Evolutionary conservation across 495 filamentous ascomycete genomes (phyloP).

Genomic region (Neurospora hispaniola): DNA sequence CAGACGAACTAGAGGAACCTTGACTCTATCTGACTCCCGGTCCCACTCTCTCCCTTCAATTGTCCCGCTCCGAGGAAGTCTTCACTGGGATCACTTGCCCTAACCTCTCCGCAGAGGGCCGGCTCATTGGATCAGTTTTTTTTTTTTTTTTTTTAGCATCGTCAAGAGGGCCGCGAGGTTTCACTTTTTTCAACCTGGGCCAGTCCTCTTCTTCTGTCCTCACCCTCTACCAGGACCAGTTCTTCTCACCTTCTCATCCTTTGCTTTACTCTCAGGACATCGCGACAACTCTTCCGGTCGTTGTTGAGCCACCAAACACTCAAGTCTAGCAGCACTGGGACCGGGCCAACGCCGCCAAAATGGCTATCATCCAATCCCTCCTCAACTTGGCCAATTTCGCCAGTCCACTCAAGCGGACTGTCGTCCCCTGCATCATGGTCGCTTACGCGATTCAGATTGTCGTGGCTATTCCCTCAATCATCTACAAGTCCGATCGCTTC

Average conservation of each 20-base stretch:
- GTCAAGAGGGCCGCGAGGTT: background rate
- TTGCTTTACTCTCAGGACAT: too few relatives aligned
- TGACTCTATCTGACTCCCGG: background rate
- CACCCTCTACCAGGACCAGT: too few relatives aligned
- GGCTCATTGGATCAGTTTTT: background rate
- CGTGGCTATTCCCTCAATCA: slow-evolving; percentile 48
- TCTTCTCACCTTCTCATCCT: too few relatives aligned
- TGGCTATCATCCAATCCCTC: slow-evolving; percentile 39
- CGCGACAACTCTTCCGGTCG: background rate
- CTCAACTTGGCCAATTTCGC: slow-evolving; percentile 47
- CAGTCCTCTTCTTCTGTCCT: too few relatives aligned
- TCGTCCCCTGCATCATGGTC: slow-evolving; percentile 46
- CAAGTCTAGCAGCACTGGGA: background rate
- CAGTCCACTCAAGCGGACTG: slow-evolving; percentile 47
- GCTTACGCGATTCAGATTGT: slow-evolving; percentile 45
- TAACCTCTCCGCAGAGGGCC: too few relatives aligned
- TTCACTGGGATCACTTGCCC: too few relatives aligned
- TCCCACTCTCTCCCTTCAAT: background rate
- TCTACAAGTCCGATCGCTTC: slow-evolving; percentile 47
- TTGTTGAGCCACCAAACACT: background rate
- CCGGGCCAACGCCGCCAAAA: slow-evolving; percentile 9
- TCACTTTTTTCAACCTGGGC: background rate
- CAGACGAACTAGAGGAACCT: background rate
- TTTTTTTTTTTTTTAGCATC: background rate
- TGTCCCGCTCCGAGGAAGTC: too few relatives aligned